Percentiles rank a stretch among this genome's conserved stretches.
phyloP scores from a whole-genome alignment of 768 basidiomycete genomes.

The Russula brevipes region DNA sequence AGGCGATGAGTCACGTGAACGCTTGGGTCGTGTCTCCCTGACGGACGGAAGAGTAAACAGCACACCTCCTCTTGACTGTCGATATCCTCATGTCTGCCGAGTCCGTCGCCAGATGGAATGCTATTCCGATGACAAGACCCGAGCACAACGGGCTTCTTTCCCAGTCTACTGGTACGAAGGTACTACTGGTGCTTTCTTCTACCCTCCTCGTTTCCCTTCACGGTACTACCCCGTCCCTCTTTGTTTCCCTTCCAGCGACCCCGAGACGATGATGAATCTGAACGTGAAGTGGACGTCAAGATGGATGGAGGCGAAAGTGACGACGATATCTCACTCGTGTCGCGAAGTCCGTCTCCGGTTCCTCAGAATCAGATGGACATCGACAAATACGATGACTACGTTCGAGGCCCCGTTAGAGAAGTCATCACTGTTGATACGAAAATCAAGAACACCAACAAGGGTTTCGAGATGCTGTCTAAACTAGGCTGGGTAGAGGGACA shows the following conservation, averaged over 20 bases:
- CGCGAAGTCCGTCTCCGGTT: conserved; percentile 69
- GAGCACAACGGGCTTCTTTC: conserved; percentile 24
- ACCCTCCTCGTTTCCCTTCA: conserved; percentile 29
- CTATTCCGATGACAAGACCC: conserved; percentile 47
- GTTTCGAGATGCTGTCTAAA: conserved; percentile 73
- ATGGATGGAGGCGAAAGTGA: conserved; percentile 48
- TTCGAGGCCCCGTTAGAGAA: conserved; percentile 48
- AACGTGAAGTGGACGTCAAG: conserved; percentile 1
- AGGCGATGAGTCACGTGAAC: conserved; percentile 12
- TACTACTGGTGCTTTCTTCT: conserved; percentile 45
- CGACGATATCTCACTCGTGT: conserved; percentile 67
- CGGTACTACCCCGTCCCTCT: conserved; percentile 34
- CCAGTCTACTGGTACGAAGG: conserved; percentile 17
- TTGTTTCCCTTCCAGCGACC: conserved; percentile 56
- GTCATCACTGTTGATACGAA: conserved; percentile 77
- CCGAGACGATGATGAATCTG: conserved; percentile 36
- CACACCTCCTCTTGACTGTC: not conserved
- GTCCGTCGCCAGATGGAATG: conserved; percentile 67
- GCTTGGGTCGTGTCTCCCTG: not conserved
- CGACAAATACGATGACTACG: conserved; percentile 63
- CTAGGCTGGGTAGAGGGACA: conserved; percentile 81
- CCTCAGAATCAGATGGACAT: conserved; percentile 46
- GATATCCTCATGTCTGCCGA: conserved; percentile 51
- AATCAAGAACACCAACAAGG: conserved; percentile 73
- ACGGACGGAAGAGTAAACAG: too few species aligned